Percentiles rank a stretch among this genome's conserved stretches.
These are phyloP conservation scores for Penicillium bialowiezense DNA, from an alignment of 495 filamentous ascomycete genomes.

Conservation along the genomic window DNA sequence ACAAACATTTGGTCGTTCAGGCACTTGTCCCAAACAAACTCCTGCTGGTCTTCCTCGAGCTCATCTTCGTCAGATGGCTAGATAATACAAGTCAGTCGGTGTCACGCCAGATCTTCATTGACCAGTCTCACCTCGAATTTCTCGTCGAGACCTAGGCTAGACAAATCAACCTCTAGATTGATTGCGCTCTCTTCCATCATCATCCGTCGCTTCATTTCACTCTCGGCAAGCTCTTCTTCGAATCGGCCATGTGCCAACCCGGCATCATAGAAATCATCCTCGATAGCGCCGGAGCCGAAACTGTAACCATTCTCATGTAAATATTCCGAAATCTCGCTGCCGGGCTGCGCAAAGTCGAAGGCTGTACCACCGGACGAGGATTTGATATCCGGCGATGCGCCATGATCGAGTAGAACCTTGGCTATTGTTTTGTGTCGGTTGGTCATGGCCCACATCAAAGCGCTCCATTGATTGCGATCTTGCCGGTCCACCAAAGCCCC, in stretches of 20 bases:
- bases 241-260: slow-evolving; percentile 92
- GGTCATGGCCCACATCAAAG: slow-evolving; percentile 99
- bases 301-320: slow-evolving; percentile 89
- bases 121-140: slow-evolving; percentile 72
- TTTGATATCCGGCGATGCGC: slow-evolving; percentile 92
- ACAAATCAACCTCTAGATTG: slow-evolving; percentile 94
- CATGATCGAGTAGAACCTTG: slow-evolving; percentile 85
- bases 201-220: slow-evolving; percentile 93
- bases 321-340: slow-evolving; percentile 95
- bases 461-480: slow-evolving; percentile 95
- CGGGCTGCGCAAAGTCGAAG: slow-evolving; percentile 89
- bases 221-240: slow-evolving; percentile 96
- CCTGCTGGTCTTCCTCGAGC: slow-evolving; percentile 82
- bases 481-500: slow-evolving; percentile 92
- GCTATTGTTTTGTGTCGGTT: slow-evolving; percentile 95
- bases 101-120: slow-evolving; percentile 3
- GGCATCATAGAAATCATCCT: slow-evolving; percentile 94
- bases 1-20: slow-evolving; percentile 99
- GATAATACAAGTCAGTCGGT: slow-evolving; percentile 6
- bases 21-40: slow-evolving; percentile 97
- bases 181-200: slow-evolving; percentile 99
- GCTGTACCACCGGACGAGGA: slow-evolving; percentile 93
- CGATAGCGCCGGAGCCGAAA: slow-evolving; percentile 82
- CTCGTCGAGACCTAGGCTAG: slow-evolving; percentile 94
- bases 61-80: slow-evolving; percentile 72